These are phyloP conservation scores for Amorphotheca resinae DNA, from an alignment of 495 filamentous ascomycete genomes.

Conservation along the genomic window DNA sequence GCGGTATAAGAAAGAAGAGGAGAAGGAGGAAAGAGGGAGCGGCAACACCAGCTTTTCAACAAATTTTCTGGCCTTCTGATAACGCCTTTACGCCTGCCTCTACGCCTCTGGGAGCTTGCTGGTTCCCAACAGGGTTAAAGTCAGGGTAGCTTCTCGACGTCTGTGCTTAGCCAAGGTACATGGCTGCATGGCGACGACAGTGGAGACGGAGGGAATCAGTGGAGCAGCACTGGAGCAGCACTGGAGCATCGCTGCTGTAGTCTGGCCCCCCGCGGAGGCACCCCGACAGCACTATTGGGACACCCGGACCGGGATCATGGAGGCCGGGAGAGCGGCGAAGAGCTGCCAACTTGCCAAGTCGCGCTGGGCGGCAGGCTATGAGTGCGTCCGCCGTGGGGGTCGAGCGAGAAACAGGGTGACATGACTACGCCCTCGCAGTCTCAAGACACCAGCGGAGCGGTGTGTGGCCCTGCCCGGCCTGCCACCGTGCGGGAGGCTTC, in stretches of 20 bases:
- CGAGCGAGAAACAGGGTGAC: too few species aligned
- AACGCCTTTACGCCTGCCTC: background rate
- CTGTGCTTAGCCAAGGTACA: background rate
- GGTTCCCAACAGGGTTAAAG: too few species aligned
- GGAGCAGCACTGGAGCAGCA: background rate
- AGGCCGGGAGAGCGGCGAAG: too few species aligned
- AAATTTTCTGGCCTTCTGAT: constrained; percentile 1
- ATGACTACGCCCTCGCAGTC: too few species aligned
- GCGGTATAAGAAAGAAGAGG: background rate
- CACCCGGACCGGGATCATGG: constrained; percentile 10
- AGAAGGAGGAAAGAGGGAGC: background rate
- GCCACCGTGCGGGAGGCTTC: too few species aligned
- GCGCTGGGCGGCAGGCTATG: too few species aligned
- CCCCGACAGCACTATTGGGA: constrained; percentile 7
- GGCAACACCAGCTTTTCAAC: background rate
- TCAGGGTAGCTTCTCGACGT: background rate
- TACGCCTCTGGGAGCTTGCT: constrained; percentile 1
- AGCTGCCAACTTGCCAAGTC: too few species aligned
- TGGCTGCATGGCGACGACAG: background rate
- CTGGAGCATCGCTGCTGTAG: background rate
- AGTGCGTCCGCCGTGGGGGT: too few species aligned
- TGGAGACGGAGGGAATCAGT: background rate
- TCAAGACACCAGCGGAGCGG: too few species aligned
- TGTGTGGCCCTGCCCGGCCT: too few species aligned
- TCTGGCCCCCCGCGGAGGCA: too few species aligned